phyloP scores from a whole-genome alignment of 192 early-diverging fungal genomes.

The Chytriomyces hyalinus region DNA sequence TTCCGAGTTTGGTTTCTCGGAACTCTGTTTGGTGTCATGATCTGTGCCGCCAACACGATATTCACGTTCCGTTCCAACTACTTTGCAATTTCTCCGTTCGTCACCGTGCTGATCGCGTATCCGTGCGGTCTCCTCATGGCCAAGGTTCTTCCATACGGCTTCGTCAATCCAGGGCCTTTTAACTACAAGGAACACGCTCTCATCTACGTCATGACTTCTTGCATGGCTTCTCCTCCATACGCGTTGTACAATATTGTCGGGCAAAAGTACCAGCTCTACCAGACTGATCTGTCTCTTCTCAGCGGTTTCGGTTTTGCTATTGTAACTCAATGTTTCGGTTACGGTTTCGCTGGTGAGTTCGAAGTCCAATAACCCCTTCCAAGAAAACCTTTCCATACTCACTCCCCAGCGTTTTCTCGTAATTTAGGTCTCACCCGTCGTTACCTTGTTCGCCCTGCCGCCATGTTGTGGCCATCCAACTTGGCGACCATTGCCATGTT shows the following conservation, averaged over 20 bases:
- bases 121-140: slow-evolving; percentile 73
- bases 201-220: slow-evolving; percentile 69
- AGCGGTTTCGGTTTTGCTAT: slow-evolving; percentile 53
- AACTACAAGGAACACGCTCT: slow-evolving; percentile 56
- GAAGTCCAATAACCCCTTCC: slow-evolving; percentile 67
- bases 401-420: slow-evolving; percentile 80
- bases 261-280: slow-evolving; percentile 10
- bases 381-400: slow-evolving; percentile 62
- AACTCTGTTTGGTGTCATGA: slow-evolving; percentile 56
- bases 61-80: slow-evolving; percentile 45
- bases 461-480: slow-evolving; percentile 87
- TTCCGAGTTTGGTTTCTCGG: slow-evolving; percentile 78
- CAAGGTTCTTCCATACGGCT: slow-evolving; percentile 57
- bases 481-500: slow-evolving; percentile 42
- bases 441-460: slow-evolving; percentile 81
- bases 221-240: slow-evolving; percentile 42
- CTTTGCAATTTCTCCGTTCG: slow-evolving; percentile 32
- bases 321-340: slow-evolving; percentile 71
- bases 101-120: slow-evolving; percentile 63
- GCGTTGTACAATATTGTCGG: slow-evolving; percentile 48
- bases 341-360: slow-evolving; percentile 65
- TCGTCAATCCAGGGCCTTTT: slow-evolving; percentile 64
- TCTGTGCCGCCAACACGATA: slow-evolving; percentile 30
- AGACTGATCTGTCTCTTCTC: slow-evolving; percentile 19
- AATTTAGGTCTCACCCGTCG: slow-evolving; percentile 55